Base-by-base conservation (phyloP, 495 filamentous ascomycete genomes). In the Penicillium paxilli region DNA sequence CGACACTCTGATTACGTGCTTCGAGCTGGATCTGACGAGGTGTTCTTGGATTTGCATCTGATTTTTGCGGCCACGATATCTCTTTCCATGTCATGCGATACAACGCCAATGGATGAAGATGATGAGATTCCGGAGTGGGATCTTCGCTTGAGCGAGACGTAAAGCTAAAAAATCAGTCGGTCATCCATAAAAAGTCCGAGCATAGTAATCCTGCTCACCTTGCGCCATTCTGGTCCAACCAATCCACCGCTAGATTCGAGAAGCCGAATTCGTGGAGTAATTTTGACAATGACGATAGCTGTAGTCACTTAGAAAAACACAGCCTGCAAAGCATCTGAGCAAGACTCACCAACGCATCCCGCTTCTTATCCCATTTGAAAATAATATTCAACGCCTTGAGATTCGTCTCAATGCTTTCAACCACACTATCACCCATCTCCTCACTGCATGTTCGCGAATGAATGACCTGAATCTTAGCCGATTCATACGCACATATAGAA, bases 31-130 rank as follows among this genome's bases (percentile, higher is more conserved):
- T 14, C 14, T 1, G 28, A 4, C 3, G 7, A 1, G 0, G 2
- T 32, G 28, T 14, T 14, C 28, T 32, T 3, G 9, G 10, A 32
- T 32, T 32, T 14, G 28, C 14, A 12, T 32, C 26, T 17, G 28
- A 10, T 22, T 22, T 19, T 37, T 21, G 17, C 4, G 46, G 46
- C 28, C 46, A 30, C 7, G 46, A 37, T 4, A 37, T 49, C 12
- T 49, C 46, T 3, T 49, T 49, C 26, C 26, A 32, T 17, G 46
- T 30, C 46, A 30, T 49, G 9, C 46, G 24, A 21, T 49, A 49
- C n/a, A 49, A 20, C 5, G 47, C 23, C 17, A 38, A 20, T 14
- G 47, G 30, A 16, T 49, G 17, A 21, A 35, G 47, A 16, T 33
- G 26, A 35, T 49, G 28, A 5, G 30, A 20, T 49, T 47, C 24